Evolutionary conservation across 2,329 filamentous ascomycete genomes (phyloP).

Genomic region (Elsinoe fawcettii): DNA sequence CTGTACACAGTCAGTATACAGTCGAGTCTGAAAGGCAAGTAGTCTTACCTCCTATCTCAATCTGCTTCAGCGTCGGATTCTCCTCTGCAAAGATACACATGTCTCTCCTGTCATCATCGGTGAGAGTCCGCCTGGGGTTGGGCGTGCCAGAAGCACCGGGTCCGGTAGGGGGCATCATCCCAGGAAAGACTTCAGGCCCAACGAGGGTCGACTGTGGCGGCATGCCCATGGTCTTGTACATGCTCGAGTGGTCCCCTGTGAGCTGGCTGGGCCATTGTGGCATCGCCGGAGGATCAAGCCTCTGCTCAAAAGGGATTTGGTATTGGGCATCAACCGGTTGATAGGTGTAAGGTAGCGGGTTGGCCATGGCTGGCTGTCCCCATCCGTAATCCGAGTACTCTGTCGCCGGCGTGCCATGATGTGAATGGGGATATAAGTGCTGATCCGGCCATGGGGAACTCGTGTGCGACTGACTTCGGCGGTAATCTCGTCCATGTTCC

Average conservation of each 20-base stretch:
- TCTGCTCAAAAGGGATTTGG: conserved; percentile 37
- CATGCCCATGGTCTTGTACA: conserved; percentile 8
- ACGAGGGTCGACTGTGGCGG: neutral
- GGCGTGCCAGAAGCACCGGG: conserved; percentile 13
- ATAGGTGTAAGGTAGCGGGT: conserved; percentile 44
- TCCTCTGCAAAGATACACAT: conserved; percentile 95
- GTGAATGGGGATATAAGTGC: conserved; percentile 44
- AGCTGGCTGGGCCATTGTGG: conserved; percentile 78
- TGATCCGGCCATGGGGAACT: conserved; percentile 39
- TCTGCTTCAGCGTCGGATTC: conserved; percentile 85
- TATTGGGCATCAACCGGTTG: conserved; percentile 36
- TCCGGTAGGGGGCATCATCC: neutral
- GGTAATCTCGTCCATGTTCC: conserved; percentile 33
- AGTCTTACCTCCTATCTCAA: conserved; percentile 76
- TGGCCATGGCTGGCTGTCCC: conserved; percentile 52
- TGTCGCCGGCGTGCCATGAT: conserved; percentile 62
- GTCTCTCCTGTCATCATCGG: conserved; percentile 76
- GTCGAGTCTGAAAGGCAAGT: neutral
- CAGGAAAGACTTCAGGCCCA: neutral
- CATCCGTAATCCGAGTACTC: conserved; percentile 62
- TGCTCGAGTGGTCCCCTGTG: conserved; percentile 27
- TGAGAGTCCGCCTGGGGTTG: conserved; percentile 60
- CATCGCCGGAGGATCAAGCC: conserved; percentile 64
- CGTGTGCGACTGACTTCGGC: conserved; percentile 30
- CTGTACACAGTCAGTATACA: conserved; percentile 39